These are phyloP conservation scores for Phascolomyces articulosus DNA, from an alignment of 371 early-diverging fungal species.

Conservation along the genomic window DNA sequence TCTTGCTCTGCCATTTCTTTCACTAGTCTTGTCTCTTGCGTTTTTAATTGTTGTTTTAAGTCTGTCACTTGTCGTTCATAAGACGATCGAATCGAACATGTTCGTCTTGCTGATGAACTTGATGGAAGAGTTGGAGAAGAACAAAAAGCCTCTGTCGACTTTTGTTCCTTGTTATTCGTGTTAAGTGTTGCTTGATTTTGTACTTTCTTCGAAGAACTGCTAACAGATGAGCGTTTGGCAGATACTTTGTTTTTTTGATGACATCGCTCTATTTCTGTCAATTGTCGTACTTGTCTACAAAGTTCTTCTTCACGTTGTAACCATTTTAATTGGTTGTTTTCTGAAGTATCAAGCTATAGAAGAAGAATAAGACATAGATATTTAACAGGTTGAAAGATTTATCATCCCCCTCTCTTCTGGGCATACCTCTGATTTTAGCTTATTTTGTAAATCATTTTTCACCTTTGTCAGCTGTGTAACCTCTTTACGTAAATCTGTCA, in stretches of 20 bases:
- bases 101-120: slow-evolving; percentile 1
- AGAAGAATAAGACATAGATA: not conserved
- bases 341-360: slow-evolving; percentile 18
- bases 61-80: slow-evolving; percentile 17
- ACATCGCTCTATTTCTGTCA: slow-evolving; percentile 7
- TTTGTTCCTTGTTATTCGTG: not conserved
- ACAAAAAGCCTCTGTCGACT: too few species aligned
- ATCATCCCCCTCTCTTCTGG: too few species aligned
- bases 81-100: slow-evolving; percentile 14
- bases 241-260: not conserved
- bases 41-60: slow-evolving; percentile 16
- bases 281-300: slow-evolving; percentile 13
- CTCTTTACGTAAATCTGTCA: slow-evolving; percentile 15
- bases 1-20: slow-evolving; percentile 7
- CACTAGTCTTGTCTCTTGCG: slow-evolving; percentile 9
- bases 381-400: too few species aligned
- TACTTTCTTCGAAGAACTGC: not conserved
- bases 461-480: slow-evolving; percentile 9
- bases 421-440: slow-evolving; percentile 23
- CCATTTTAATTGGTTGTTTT: slow-evolving; percentile 26
- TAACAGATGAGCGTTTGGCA: not conserved
- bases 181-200: not conserved
- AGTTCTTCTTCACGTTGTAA: slow-evolving; percentile 23
- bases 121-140: not conserved
- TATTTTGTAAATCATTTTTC: slow-evolving; percentile 23